Evolutionary conservation across 345 rosid species (phyloP).

Genomic region (Durio zibethinus): DNA sequence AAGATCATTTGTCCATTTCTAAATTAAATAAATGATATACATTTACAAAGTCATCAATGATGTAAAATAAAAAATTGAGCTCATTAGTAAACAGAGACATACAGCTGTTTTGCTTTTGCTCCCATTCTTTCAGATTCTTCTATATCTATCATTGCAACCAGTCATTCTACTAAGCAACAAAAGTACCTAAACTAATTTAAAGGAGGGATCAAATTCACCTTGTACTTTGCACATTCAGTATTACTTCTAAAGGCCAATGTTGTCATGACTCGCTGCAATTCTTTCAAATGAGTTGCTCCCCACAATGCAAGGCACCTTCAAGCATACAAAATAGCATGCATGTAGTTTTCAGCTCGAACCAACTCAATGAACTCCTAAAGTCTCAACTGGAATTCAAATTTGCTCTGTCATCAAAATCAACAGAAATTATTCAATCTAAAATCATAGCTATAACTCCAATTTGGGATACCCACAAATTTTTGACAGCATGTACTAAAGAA

Average conservation of each 20-base stretch:
- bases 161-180: neutral
- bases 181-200: neutral
- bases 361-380: conserved; percentile 92
- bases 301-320: conserved; percentile 81
- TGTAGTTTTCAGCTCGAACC: conserved; percentile 65
- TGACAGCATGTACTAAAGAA: neutral
- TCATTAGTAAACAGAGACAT: neutral
- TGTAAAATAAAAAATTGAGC: neutral
- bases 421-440: neutral
- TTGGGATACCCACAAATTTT: neutral
- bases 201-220: conserved; percentile 45
- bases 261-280: conserved; percentile 71
- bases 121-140: neutral
- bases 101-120: neutral
- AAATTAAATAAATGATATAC: neutral
- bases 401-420: conserved; percentile 53
- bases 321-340: conserved; percentile 75
- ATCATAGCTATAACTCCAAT: neutral
- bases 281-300: conserved; percentile 85
- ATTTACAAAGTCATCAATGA: neutral
- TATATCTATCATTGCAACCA: neutral
- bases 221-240: conserved; percentile 71
- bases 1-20: neutral
- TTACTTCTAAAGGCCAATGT: conserved; percentile 83
- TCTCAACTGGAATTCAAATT: conserved; percentile 88